Base-by-base conservation (phyloP, 177 flowering plant genomes). In the Vitis hybrid region DNA sequence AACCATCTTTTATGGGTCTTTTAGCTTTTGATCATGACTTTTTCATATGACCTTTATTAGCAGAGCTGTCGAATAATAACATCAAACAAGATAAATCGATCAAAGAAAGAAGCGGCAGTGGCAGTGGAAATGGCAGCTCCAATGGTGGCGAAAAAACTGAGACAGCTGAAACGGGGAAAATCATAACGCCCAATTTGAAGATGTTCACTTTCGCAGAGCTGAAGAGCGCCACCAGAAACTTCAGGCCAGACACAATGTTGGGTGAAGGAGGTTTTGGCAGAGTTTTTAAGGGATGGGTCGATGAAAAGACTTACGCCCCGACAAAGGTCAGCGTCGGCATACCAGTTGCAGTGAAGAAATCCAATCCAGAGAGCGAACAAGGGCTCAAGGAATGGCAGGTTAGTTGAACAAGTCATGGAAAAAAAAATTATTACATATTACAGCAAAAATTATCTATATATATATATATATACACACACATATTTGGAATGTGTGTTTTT, bases 211-310 rank as follows among this genome's bases (percentile, higher is more conserved):
- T 76, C 12, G 62, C 70, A 0, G 86, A 85, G 48, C 71, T 85
- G 24, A 83, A 69, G 62, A 79, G 71, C 6, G 86, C 86, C 3
- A 85, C 88, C 13, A 71, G 71, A 66, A 81, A 85, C 54, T 84
- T 84, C 72, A 67, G 80, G 35, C 81, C 85, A 4, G 87, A 82
- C 17, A 65, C 81, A 2, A 50, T 82, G 61, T 63, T 84, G 9
- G 85, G 84, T 1, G 86, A 82, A 60, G 88, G 88, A 4, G 87
- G 85, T 6, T 84, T 84, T 32, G 87, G 87, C 0, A 63, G 64
- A 32, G 88, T 84, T 17, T 84, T 82, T 76, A 82, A 82, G 40
- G 88, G 88, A 3, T 84, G 86, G 85, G 58, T 84, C 4, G 86
- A 84, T 54, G 65, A 70, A 18, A 64, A 56, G 8, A 81, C 85